Base-by-base conservation (phyloP, 2,329 filamentous ascomycete species). In the Gnomoniopsis sp. region DNA sequence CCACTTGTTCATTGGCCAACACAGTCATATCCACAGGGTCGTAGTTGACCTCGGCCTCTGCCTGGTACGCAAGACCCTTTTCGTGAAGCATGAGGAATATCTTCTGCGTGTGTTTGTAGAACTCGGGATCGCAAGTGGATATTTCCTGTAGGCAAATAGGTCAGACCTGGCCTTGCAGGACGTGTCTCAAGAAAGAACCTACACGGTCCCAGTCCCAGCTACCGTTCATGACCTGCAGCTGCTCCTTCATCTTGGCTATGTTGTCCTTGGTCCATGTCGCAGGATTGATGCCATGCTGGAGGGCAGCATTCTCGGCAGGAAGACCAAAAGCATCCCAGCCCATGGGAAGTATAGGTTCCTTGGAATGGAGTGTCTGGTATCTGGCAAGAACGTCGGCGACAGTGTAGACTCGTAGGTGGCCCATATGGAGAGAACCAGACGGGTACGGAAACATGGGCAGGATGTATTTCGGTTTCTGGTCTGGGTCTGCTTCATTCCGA, bases 371-470 rank as follows among this genome's bases (percentile, higher is more conserved):
- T 26, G 81, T 82, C 66, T 87, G 85, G 69, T 88, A 96, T 55
- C 92, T 84, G 15, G 91, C 86, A 54, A 96, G 76, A 11, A 93
- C 89, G 75, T 96, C 92, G 61, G 91, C 91, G 64, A 96, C 95
- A 41, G 91, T 91, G 76, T 96, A 96, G 52, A 96, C 91, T 49
- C 92, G 87, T 43, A 96, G 77, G 71, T 96, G 92, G 15, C 92
- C 92, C 61, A 96, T 85, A 71, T 96, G 92, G 30, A 96, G 81
- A 33, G 86, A 87, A 33, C 92, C 92, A 0, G 92, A 96, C 1
- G 92, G 92, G 71, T 96, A 96, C 0, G 92, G 92, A 69, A 96
- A 96, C 92, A 96, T 96, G 64, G 92, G 88, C 55, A 96, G 79
- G 62, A 96, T 85, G 71, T 93, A 96, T 72, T 79, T 80, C 58